Base-by-base conservation (phyloP, 495 filamentous ascomycete genomes). In the Tuber magnatum region DNA sequence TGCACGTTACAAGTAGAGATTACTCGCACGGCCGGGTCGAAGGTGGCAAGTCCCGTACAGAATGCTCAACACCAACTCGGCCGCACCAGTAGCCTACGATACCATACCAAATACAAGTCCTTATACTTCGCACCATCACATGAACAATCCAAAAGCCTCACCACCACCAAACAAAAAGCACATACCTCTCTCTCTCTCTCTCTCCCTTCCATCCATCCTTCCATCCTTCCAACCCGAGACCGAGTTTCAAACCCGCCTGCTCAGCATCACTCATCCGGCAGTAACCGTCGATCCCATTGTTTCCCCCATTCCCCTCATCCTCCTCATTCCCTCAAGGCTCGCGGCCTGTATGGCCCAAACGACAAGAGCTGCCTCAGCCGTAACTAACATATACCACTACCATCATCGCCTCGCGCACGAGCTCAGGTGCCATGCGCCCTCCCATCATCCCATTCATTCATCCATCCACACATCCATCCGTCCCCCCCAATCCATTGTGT, bases 131-230 rank as follows among this genome's bases (percentile, higher is more conserved):
- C 51, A 61, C 3, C 0, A 61, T 32, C 51, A 61, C 56, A 65
- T 65, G 14, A 65, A 6, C 56, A 65, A 65, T 35, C 56, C 28
- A 65, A 65, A 65, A 35, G 5, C 56, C 56, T 65, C 56, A 65
- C 56, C n/a, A 65, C 56, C n/a, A 61, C 51, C 51, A 32, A 28
- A 61, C 51, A 61, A 51, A 51, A 46, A 51, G 48, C 48, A n/a
- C 24, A 8, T 18, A 18, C 6, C 18, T 6, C 22, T 0, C 24
- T 1, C 24, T 8, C 9, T 8, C 7, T 28, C 16, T 18, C 56
- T 28, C 46, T 9, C 24, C 7, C 56, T 35, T 35, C 56, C 56
- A 65, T 61, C 51, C 51, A 51, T 35, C 28, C n/a, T 61, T 61
- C 56, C 56, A 65, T 32, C 56, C 56, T 65, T 65, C 56, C 56